A percentile compares a stretch with the other conserved stretches of the same genome.
Evolutionary conservation across 805 yeast species (phyloP).

Genomic region (Wickerhamiella australiensis): DNA sequence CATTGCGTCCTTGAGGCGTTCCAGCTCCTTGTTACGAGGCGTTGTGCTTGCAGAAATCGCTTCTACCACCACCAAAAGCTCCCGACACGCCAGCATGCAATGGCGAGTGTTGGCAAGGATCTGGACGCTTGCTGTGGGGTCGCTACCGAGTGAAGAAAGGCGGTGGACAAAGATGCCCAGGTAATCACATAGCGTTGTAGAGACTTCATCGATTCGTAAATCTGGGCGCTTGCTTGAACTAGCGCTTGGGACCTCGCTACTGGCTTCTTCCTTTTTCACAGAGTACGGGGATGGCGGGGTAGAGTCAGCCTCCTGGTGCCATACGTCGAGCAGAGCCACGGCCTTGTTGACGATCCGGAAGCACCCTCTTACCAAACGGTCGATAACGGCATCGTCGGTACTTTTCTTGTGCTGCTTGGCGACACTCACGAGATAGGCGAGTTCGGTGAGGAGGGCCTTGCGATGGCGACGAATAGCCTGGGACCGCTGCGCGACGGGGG

Average conservation of each 20-base stretch:
- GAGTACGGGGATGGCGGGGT: conserved; percentile 14
- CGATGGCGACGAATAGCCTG: conserved; percentile 27
- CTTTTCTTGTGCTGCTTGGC: conserved; percentile 28
- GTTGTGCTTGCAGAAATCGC: conserved; percentile 22
- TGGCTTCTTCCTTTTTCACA: background rate
- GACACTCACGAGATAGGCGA: conserved; percentile 30
- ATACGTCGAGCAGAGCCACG: conserved; percentile 25
- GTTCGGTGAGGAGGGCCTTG: conserved; percentile 30
- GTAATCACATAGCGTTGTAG: conserved; percentile 27
- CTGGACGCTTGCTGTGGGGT: conserved; percentile 25
- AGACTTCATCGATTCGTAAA: conserved; percentile 28
- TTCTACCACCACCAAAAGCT: conserved; percentile 30
- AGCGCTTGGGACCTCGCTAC: background rate
- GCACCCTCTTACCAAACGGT: conserved; percentile 26
- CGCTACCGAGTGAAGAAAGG: conserved; percentile 21
- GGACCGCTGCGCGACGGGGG: conserved; percentile 24
- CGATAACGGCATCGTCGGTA: conserved; percentile 25
- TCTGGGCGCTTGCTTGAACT: conserved; percentile 18
- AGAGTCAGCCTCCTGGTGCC: conserved; percentile 20
- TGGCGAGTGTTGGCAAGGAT: conserved; percentile 29
- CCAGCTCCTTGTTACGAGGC: conserved; percentile 25
- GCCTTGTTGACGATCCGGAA: conserved; percentile 27
- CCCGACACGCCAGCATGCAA: conserved; percentile 32
- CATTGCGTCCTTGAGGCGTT: conserved; percentile 27
- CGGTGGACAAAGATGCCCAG: conserved; percentile 27